Percentiles rank a stretch among this genome's conserved stretches.
These are phyloP conservation scores for Azolla pinnata DNA, from an alignment of 75 land plant genomes.

Conservation along the genomic window DNA sequence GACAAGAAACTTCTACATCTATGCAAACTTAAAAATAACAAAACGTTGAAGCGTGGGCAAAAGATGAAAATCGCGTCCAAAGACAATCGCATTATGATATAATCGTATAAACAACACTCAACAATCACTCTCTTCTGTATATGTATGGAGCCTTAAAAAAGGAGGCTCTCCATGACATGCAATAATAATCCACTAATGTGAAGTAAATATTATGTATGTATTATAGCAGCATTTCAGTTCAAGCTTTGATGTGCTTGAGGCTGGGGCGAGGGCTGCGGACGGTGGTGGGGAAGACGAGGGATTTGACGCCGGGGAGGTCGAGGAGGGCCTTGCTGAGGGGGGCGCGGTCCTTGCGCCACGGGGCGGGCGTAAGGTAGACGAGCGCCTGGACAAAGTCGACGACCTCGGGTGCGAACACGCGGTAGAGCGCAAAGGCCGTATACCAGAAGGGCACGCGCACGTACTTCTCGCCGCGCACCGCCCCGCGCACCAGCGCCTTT, in stretches of 20 bases:
- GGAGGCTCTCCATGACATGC: too few species aligned
- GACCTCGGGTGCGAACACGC: slow-evolving; percentile 24
- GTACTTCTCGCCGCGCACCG: slow-evolving; percentile 12
- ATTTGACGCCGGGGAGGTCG: slow-evolving; percentile 39
- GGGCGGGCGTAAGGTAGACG: slow-evolving; percentile 1
- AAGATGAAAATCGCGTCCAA: too few species aligned
- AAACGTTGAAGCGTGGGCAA: too few species aligned
- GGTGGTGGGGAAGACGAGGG: slow-evolving; percentile 35
- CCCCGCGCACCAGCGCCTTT: slow-evolving; percentile 11
- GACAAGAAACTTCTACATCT: too few species aligned
- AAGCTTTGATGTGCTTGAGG: not conserved
- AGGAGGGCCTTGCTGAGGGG: slow-evolving; percentile 35
- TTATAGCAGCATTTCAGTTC: not conserved
- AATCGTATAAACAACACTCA: too few species aligned
- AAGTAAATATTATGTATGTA: too few species aligned
- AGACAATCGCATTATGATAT: too few species aligned
- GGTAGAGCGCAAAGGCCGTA: slow-evolving; percentile 4
- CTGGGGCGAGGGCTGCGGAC: slow-evolving; percentile 10
- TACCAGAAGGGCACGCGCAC: slow-evolving; percentile 17
- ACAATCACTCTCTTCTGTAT: too few species aligned
- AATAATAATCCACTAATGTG: too few species aligned
- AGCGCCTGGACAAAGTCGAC: slow-evolving; percentile 11
- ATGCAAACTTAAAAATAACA: too few species aligned
- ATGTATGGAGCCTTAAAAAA: too few species aligned
- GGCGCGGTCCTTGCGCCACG: not conserved